Evolutionary conservation across 169 alveolate species (phyloP).

Genomic region (Cryptosporidium felis): DNA sequence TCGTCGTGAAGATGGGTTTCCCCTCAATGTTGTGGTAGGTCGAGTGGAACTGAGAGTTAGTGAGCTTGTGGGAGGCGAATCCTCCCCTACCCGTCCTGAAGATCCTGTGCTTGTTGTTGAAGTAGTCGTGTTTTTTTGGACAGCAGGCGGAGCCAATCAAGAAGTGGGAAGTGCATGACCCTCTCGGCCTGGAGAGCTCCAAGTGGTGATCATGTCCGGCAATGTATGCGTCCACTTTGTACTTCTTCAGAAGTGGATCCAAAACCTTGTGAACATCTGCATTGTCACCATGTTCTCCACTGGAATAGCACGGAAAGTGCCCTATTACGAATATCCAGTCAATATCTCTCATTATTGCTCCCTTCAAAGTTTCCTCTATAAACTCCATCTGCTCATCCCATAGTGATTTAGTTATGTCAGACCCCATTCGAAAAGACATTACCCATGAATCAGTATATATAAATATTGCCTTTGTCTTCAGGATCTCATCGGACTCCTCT

Average conservation of each 20-base stretch:
- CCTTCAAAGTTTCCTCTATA: constrained; percentile 82
- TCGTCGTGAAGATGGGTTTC: constrained; percentile 47
- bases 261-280: constrained; percentile 81
- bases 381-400: constrained; percentile 86
- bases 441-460: constrained; percentile 90
- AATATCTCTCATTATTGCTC: constrained; percentile 81
- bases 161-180: constrained; percentile 37
- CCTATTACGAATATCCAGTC: constrained; percentile 90
- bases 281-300: constrained; percentile 88
- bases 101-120: constrained; percentile 51
- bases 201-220: constrained; percentile 88
- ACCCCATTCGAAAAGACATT: constrained; percentile 84
- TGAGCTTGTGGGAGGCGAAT: constrained; percentile 65
- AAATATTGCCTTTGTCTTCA: constrained; percentile 70
- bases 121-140: constrained; percentile 58
- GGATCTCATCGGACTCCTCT: not conserved
- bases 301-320: constrained; percentile 87
- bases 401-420: constrained; percentile 75
- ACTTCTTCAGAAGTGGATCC: constrained; percentile 85
- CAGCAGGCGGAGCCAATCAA: constrained; percentile 68
- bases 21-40: constrained; percentile 68
- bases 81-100: constrained; percentile 71
- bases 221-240: constrained; percentile 88
- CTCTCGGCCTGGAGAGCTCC: constrained; percentile 77
- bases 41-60: constrained; percentile 39